phyloP scores from a whole-genome alignment of 1,284 basidiomycete species.

The Hortiboletus rubellus region DNA sequence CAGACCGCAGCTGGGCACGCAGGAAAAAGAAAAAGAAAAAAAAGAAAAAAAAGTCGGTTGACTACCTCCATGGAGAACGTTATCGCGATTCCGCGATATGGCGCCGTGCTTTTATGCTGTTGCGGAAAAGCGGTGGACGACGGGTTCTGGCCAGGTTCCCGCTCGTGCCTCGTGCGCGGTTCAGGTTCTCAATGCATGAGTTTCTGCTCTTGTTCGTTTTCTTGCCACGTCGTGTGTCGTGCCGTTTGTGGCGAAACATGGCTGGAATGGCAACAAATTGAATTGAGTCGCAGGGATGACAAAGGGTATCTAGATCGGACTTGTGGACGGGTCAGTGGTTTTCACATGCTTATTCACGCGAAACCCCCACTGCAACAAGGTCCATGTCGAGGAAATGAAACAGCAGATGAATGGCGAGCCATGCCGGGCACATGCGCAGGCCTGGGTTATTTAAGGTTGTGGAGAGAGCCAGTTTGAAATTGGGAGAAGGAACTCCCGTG shows the following conservation, averaged over 20 bases:
- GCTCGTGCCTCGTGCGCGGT: neutral
- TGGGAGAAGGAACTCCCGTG: constrained; percentile 21
- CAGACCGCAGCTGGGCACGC: neutral
- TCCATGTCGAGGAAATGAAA: constrained; percentile 28
- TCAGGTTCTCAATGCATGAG: constrained; percentile 3
- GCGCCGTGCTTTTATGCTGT: neutral
- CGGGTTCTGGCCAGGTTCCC: constrained; percentile 5
- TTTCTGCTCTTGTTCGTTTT: neutral
- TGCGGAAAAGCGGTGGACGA: neutral
- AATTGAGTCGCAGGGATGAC: constrained; percentile 9
- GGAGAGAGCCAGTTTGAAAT: constrained; percentile 30
- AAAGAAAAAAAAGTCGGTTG: neutral
- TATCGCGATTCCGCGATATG: neutral
- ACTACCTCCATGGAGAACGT: constrained; percentile 3
- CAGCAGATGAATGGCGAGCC: constrained; percentile 3
- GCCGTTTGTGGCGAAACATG: constrained; percentile 13
- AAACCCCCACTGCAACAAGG: constrained; percentile 18
- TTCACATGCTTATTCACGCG: constrained; percentile 7
- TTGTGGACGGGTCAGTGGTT: neutral
- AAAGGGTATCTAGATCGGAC: neutral
- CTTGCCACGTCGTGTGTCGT: constrained; percentile 5
- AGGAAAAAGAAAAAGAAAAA: too few relatives aligned
- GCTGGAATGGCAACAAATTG: constrained; percentile 4
- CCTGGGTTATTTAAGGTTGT: constrained; percentile 15
- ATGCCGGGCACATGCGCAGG: constrained; percentile 13